These are phyloP conservation scores for Hirschioporus abietinus DNA, from an alignment of 768 basidiomycete genomes.

Conservation along the genomic window DNA sequence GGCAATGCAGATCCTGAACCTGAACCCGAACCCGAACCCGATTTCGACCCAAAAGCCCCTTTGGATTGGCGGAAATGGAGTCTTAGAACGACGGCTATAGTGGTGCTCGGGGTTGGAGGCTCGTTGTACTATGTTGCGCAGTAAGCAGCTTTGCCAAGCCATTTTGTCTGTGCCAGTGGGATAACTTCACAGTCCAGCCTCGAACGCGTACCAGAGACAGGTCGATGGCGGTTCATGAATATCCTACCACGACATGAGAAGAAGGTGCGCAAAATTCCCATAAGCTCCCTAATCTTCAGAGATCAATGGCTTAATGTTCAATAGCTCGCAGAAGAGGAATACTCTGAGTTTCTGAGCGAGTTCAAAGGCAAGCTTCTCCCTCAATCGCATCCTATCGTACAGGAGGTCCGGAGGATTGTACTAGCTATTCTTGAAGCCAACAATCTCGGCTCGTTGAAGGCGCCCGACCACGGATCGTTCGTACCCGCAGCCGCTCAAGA, in stretches of 20 bases:
- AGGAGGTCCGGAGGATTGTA: conserved; percentile 66
- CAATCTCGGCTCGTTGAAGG: conserved; percentile 60
- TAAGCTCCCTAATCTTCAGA: neutral
- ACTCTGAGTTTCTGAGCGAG: conserved; percentile 44
- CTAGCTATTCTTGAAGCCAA: conserved; percentile 63
- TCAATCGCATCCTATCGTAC: conserved; percentile 55
- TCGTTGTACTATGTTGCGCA: conserved; percentile 24
- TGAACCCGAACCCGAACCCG: neutral
- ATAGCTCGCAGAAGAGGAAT: conserved; percentile 40
- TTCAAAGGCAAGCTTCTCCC: conserved; percentile 56
- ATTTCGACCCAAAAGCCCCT: neutral
- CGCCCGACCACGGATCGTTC: conserved; percentile 17
- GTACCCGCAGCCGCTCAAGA: conserved; percentile 19
- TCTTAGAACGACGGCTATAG: neutral
- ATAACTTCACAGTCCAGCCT: conserved; percentile 43
- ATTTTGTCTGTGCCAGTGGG: neutral
- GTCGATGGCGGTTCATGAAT: conserved; percentile 87
- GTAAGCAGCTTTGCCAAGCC: conserved; percentile 19
- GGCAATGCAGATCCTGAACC: neutral
- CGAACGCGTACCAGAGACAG: conserved; percentile 82
- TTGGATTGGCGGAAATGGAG: neutral
- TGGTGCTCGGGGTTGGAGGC: neutral
- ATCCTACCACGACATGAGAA: conserved; percentile 53
- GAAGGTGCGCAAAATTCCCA: conserved; percentile 33
- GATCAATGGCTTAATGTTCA: neutral